Evolutionary conservation across 2,329 filamentous ascomycete species (phyloP).

Genomic region (Penicillium sp.): DNA sequence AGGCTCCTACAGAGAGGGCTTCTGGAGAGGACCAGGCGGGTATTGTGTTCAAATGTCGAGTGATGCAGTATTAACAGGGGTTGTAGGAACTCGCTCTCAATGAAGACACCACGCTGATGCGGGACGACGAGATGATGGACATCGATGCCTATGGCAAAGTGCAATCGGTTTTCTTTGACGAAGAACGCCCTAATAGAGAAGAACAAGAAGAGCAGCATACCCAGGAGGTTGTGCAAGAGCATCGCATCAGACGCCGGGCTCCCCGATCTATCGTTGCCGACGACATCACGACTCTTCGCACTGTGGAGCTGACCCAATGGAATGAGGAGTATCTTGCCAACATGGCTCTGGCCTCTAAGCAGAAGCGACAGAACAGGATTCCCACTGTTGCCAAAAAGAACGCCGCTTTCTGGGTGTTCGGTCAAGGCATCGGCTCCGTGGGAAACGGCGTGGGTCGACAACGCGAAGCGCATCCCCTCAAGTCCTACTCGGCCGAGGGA

Average conservation of each 20-base stretch:
- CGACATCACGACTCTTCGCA: conserved; percentile 51
- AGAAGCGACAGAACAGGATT: conserved; percentile 46
- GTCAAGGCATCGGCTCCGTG: conserved; percentile 55
- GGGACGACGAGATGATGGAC: conserved; percentile 1
- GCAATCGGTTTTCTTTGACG: background rate
- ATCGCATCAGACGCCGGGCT: background rate
- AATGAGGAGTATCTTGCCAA: conserved; percentile 58
- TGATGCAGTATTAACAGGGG: too few species aligned
- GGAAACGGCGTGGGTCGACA: conserved; percentile 47
- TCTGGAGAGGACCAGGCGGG: too few species aligned
- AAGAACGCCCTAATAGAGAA: background rate
- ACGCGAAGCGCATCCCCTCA: conserved; percentile 51
- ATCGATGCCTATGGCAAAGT: background rate
- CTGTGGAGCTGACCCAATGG: conserved; percentile 57
- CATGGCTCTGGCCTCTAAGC: conserved; percentile 52
- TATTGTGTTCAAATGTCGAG: too few species aligned
- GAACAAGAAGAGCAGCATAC: conserved; percentile 2
- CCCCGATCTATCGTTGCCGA: conserved; percentile 50
- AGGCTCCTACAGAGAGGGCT: too few species aligned
- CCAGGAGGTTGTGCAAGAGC: background rate
- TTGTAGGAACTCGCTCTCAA: too few species aligned
- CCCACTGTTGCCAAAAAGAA: conserved; percentile 58
- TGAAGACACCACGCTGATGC: too few species aligned
- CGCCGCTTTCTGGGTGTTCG: conserved; percentile 60
- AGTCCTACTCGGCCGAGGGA: conserved; percentile 56